Percentiles rank a stretch among this genome's conserved stretches.
Evolutionary conservation across 768 basidiomycete species (phyloP).

Genomic region (Leucocoprinus birnbaumii): DNA sequence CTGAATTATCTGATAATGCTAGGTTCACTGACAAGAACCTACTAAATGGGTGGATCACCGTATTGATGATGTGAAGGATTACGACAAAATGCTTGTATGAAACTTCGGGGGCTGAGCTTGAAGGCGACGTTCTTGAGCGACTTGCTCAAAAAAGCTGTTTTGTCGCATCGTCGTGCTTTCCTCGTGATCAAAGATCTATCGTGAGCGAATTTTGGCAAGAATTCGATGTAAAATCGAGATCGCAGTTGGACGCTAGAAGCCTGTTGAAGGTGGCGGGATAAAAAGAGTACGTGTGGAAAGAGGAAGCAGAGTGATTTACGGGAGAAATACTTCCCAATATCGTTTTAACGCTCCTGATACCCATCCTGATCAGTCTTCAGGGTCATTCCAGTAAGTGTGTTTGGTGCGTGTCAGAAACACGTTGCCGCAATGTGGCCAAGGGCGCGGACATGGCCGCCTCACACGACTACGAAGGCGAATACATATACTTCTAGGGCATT

Average conservation of each 20-base stretch:
- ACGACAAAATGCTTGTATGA: too few species aligned
- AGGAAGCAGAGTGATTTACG: too few species aligned
- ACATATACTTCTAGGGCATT: constrained; percentile 8
- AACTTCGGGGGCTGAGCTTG: too few species aligned
- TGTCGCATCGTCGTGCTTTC: too few species aligned
- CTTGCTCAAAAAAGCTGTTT: too few species aligned
- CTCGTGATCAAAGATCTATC: too few species aligned
- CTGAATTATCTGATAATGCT: background rate
- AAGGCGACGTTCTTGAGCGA: too few species aligned
- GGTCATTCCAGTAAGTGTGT: constrained; percentile 7
- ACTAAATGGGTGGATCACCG: background rate
- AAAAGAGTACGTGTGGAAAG: background rate
- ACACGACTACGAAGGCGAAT: background rate
- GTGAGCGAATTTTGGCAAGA: background rate
- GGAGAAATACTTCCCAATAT: background rate
- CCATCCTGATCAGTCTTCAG: constrained; percentile 1
- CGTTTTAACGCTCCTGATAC: background rate
- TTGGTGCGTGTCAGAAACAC: constrained; percentile 31
- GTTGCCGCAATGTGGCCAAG: constrained; percentile 25
- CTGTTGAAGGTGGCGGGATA: background rate
- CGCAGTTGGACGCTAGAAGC: background rate
- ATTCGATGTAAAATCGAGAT: background rate
- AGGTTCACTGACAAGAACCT: too few species aligned
- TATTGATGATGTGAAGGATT: too few species aligned
- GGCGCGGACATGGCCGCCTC: background rate